Percentiles rank a stretch among this genome's conserved stretches.
phyloP scores from a whole-genome alignment of 257 asterid species.

The Solanum lycopersicoides region DNA sequence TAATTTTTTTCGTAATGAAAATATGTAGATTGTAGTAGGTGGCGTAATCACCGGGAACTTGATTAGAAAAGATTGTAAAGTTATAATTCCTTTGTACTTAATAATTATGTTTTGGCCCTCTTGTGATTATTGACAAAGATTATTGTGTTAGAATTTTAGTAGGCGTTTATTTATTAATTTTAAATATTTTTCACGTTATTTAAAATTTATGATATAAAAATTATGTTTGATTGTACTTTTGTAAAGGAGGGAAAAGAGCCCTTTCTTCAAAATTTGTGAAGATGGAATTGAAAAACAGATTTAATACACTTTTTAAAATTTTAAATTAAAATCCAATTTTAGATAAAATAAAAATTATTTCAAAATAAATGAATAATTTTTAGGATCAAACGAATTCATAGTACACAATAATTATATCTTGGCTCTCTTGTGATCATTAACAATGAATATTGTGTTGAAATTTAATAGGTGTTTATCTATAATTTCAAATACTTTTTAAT shows the following conservation, averaged over 20 bases:
- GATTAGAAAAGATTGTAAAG: background rate
- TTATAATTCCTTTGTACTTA: background rate
- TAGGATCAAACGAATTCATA: background rate
- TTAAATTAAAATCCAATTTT: background rate
- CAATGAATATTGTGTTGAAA: background rate
- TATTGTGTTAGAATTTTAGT: background rate
- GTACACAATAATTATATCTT: background rate
- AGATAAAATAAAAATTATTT: background rate
- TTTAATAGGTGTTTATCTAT: no score
- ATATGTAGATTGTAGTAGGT: background rate
- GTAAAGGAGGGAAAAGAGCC: background rate
- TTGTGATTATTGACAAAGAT: background rate
- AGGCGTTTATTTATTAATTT: background rate
- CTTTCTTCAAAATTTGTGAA: background rate
- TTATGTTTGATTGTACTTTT: background rate
- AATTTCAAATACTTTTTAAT: no score
- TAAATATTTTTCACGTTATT: background rate
- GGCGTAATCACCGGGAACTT: background rate
- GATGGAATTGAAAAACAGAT: background rate
- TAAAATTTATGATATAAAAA: background rate
- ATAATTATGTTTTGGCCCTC: background rate
- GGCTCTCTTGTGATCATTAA: background rate
- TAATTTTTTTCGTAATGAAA: background rate
- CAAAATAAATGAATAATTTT: no score
- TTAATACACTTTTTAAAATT: background rate